Evolutionary conservation across 2,329 filamentous ascomycete genomes (phyloP).

Genomic region (Ceratocystis papillata): DNA sequence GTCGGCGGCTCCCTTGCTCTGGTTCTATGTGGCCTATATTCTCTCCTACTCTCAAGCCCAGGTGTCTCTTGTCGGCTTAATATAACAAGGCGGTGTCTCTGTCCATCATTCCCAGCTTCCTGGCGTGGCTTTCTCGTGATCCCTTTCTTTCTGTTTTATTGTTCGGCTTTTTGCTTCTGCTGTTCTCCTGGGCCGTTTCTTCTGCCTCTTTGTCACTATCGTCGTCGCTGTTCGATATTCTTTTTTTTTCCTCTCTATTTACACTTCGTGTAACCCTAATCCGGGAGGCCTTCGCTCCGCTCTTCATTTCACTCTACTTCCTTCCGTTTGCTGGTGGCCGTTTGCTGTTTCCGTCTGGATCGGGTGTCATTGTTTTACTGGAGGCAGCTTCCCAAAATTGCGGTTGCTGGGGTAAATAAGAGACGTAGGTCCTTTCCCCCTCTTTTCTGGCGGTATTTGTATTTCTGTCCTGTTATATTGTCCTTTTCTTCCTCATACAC

Average conservation of each 20-base stretch:
- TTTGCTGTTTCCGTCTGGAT: neutral
- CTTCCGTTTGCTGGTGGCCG: neutral
- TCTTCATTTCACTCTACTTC: neutral
- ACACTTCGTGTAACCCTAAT: neutral
- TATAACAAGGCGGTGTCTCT: conserved; percentile 3
- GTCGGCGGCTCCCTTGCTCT: neutral
- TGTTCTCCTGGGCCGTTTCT: neutral
- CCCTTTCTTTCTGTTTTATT: neutral
- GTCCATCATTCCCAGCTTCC: neutral
- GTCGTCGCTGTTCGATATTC: neutral
- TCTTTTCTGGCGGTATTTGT: conserved; percentile 1
- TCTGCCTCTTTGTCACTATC: neutral
- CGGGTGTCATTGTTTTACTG: neutral
- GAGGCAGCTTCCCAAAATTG: neutral
- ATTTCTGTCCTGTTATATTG: neutral
- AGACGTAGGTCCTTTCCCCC: neutral
- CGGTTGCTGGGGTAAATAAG: neutral
- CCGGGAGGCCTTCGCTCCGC: neutral
- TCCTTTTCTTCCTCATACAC: neutral
- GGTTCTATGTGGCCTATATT: neutral
- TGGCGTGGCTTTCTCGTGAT: neutral
- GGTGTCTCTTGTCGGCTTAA: neutral
- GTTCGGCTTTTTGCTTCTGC: neutral
- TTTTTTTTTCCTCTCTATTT: neutral
- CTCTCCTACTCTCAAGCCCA: neutral